Evolutionary conservation across 768 basidiomycete species (phyloP), one percentile per base, ranked within the genome.

Genomic region (Nevesoporus exiguus): DNA sequence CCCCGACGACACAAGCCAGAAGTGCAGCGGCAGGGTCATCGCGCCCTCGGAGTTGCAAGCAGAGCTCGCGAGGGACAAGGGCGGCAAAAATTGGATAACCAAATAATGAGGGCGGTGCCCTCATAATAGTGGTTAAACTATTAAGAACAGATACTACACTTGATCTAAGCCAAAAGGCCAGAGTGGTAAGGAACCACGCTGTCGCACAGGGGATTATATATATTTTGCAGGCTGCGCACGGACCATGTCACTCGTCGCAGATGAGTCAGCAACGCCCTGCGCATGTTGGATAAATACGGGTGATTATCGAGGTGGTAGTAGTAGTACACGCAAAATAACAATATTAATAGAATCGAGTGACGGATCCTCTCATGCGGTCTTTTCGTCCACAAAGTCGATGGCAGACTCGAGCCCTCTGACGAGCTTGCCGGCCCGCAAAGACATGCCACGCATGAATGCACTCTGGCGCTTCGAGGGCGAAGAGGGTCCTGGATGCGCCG

Each of bases 101-200:
- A 80, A 66, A 66, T 61, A 78, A 77, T 74, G 72, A 71, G 70
- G 65, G 76, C 78, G 70, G 72, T 80, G 79, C 76, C 73, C 67
- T 68, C 76, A 78, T 80, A 52, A 80, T 78, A 80, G 78, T 77
- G 77, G 78, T 69, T 80, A 71, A 59, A 73, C 78, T 82, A 76
- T 76, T 76, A 80, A 82, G 80, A 82, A 82, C 81, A 82, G 81
- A 82, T 82, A 82, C 81, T 82, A 82, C 81, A 82, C 81, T 82
- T 82, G 80, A 83, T 82, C 81, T 81, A 81, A 82, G 81, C 81
- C 81, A 82, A 80, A 78, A 80, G 80, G 80, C 80, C 79, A 68
- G 59, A 60, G 56, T 65, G 59, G 61, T 59, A 49, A 63, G 31
- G 62, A 61, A 42, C 17, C 25, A 3, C 0, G 0, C 0, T 1